Evolutionary conservation across 352 stramenopile species (phyloP).

Genomic region (Stephanocyclus meneghinianus): DNA sequence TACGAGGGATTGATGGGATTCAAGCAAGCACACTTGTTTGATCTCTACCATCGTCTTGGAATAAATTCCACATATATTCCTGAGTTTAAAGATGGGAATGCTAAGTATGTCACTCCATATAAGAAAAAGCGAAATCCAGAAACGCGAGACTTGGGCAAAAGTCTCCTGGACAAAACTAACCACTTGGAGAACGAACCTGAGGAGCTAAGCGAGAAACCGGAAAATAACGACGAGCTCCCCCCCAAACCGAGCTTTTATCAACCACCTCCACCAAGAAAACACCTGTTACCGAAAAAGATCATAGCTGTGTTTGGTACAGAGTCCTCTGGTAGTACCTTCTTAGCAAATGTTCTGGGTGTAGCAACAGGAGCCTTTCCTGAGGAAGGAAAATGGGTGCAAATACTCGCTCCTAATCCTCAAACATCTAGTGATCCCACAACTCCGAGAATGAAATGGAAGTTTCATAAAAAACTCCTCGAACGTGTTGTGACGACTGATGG

Average conservation of each 20-base stretch:
- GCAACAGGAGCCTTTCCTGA: constrained; percentile 13
- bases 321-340: constrained; percentile 29
- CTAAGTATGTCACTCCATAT: constrained; percentile 9
- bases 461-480: background rate
- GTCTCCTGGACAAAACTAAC: background rate
- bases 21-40: constrained; percentile 34
- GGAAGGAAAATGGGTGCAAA: constrained; percentile 11
- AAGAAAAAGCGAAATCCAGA: background rate
- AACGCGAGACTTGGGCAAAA: background rate
- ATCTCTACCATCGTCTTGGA: constrained; percentile 39
- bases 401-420: background rate
- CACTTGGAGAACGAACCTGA: background rate
- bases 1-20: constrained; percentile 47
- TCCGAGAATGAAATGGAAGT: constrained; percentile 3
- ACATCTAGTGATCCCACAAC: background rate
- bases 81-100: constrained; percentile 40
- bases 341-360: constrained; percentile 15
- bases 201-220: background rate
- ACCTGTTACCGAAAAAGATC: constrained; percentile 18
- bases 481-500: constrained; percentile 14
- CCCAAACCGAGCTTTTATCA: constrained; percentile 13
- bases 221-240: background rate
- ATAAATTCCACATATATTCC: constrained; percentile 38
- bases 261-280: constrained; percentile 7
- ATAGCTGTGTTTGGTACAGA: constrained; percentile 35